Conservation (phyloP, 192 early-diverging fungal species). For the Backusella tarrabulga region DNA sequence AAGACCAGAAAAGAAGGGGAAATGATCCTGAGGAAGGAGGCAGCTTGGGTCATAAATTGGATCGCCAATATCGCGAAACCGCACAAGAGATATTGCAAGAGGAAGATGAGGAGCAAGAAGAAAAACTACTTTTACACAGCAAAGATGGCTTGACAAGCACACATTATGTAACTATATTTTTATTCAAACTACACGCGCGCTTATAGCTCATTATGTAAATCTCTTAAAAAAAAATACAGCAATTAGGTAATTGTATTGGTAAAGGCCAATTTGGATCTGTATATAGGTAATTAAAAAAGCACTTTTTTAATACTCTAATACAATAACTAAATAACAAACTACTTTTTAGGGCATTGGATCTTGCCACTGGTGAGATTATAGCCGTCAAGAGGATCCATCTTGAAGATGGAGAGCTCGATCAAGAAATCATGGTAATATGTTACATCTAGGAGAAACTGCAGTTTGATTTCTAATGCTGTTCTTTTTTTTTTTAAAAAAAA, state of each 20-base stretch:
- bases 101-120: conserved; percentile 17
- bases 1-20: background rate
- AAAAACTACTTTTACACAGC: conserved; percentile 27
- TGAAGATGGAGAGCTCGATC: conserved; percentile 64
- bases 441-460: background rate
- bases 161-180: conserved; percentile 44
- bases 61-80: conserved; percentile 20
- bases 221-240: conserved; percentile 43
- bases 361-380: conserved; percentile 79
- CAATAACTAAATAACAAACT: too few relatives aligned
- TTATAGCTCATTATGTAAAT: conserved; percentile 44
- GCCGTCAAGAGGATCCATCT: conserved; percentile 86
- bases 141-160: conserved; percentile 41
- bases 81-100: conserved; percentile 13
- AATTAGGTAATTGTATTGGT: conserved; percentile 88
- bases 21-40: background rate
- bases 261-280: conserved; percentile 89
- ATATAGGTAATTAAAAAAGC: conserved; percentile 51
- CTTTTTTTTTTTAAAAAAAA: background rate
- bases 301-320: too few relatives aligned
- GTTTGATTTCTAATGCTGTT: conserved; percentile 15
- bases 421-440: conserved; percentile 62
- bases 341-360: conserved; percentile 64
- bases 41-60: conserved; percentile 18
- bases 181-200: conserved; percentile 39